Evolutionary conservation across 1,284 basidiomycete species (phyloP).

Genomic region (Leccinum glutinopallens): DNA sequence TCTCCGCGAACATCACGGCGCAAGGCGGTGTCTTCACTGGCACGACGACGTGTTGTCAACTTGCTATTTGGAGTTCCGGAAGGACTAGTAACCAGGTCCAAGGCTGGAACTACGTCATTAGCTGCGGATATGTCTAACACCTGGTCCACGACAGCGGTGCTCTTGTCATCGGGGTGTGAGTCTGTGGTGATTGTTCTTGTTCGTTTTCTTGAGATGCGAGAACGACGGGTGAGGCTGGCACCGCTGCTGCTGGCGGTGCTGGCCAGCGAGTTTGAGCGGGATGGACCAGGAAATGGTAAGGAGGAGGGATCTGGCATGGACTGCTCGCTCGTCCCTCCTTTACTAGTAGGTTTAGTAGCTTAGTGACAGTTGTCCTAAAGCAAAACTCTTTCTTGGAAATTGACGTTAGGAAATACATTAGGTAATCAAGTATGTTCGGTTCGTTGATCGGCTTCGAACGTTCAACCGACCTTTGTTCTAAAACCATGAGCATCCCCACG

Average conservation of each 20-base stretch:
- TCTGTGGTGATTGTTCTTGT: constrained; percentile 30
- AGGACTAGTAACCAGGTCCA: constrained; percentile 10
- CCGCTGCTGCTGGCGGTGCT: constrained; percentile 44
- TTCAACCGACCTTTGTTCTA: not conserved
- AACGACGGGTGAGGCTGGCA: constrained; percentile 35
- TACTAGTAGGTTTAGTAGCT: constrained; percentile 13
- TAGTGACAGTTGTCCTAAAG: constrained; percentile 19
- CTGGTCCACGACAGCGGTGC: constrained; percentile 19
- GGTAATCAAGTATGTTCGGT: constrained; percentile 22
- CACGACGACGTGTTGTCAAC: constrained; percentile 18
- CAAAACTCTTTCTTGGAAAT: constrained; percentile 29
- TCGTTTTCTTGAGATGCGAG: constrained; percentile 37
- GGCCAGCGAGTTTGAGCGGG: constrained; percentile 45
- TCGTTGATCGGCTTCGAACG: constrained; percentile 20
- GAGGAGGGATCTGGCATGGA: constrained; percentile 36
- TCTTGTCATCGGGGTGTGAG: constrained; percentile 25
- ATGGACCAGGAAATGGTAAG: constrained; percentile 31
- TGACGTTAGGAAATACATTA: constrained; percentile 32
- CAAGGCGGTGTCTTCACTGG: constrained; percentile 15
- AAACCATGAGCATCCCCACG: constrained; percentile 19
- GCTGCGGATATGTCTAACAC: constrained; percentile 34
- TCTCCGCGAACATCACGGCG: constrained; percentile 16
- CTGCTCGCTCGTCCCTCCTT: constrained; percentile 26
- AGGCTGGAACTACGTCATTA: constrained; percentile 18
- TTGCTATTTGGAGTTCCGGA: constrained; percentile 16